Evolutionary conservation across 495 filamentous ascomycete species (phyloP).

Genomic region (Xylaria castorea): DNA sequence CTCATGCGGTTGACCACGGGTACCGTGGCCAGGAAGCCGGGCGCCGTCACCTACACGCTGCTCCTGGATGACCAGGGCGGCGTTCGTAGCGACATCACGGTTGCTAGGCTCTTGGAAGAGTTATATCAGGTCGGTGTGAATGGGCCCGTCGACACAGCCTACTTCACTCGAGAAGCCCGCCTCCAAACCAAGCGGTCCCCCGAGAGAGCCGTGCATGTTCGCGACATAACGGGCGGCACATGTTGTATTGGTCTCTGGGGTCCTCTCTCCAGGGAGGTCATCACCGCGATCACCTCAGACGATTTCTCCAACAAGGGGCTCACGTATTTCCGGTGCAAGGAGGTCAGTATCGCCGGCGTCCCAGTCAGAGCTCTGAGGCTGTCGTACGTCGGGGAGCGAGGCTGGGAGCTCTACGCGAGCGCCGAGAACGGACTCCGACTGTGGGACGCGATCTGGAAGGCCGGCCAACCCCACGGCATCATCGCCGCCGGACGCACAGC

Average conservation of each 20-base stretch:
- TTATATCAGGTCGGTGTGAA: conserved; percentile 58
- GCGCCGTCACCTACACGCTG: conserved; percentile 53
- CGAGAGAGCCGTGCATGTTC: conserved; percentile 47
- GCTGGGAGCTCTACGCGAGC: conserved; percentile 59
- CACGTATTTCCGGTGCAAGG: conserved; percentile 49
- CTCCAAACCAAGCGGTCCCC: conserved; percentile 37
- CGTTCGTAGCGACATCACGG: conserved; percentile 35
- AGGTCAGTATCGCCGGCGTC: conserved; percentile 40
- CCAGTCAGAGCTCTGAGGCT: conserved; percentile 50
- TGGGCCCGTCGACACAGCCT: conserved; percentile 51
- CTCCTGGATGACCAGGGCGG: conserved; percentile 51
- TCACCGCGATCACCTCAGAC: conserved; percentile 44
- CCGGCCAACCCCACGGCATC: conserved; percentile 54
- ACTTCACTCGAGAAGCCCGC: conserved; percentile 51
- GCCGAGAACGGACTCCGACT: conserved; percentile 54
- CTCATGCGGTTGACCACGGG: conserved; percentile 55
- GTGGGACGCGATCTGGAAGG: conserved; percentile 55
- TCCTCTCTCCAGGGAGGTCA: conserved; percentile 47
- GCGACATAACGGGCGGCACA: conserved; percentile 58
- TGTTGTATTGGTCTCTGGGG: conserved; percentile 62
- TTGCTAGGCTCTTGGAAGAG: conserved; percentile 46
- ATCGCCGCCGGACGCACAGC: conserved; percentile 56
- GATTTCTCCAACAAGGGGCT: conserved; percentile 52
- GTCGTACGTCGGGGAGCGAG: conserved; percentile 57
- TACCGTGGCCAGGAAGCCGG: conserved; percentile 46